Evolutionary conservation across 2,329 filamentous ascomycete genomes (phyloP).

Genomic region (Botrytis sinoallii): DNA sequence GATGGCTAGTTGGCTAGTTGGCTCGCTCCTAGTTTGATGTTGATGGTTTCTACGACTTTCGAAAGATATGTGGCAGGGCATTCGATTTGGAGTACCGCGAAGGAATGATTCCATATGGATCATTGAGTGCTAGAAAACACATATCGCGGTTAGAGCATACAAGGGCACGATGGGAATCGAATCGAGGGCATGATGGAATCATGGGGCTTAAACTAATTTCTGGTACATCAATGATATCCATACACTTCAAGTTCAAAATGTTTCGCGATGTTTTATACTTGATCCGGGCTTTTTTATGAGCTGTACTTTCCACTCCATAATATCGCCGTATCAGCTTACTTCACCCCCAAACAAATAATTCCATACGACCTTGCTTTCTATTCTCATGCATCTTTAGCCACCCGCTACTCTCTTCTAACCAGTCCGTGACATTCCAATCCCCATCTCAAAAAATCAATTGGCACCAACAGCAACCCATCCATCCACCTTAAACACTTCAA

Average conservation of each 20-base stretch:
- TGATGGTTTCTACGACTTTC: neutral
- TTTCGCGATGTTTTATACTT: neutral
- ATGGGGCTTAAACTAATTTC: neutral
- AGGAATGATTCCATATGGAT: neutral
- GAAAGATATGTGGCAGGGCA: neutral
- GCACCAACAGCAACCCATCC: too few species aligned
- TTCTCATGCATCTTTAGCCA: too few species aligned
- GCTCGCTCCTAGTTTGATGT: rapidly evolving
- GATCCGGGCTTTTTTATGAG: neutral
- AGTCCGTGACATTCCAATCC: too few species aligned
- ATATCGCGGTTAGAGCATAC: rapidly evolving
- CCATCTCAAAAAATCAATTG: too few species aligned
- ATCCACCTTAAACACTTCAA: too few species aligned
- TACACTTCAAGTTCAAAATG: neutral
- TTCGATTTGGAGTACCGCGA: neutral
- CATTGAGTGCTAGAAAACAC: neutral
- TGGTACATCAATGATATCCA: neutral
- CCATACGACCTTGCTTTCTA: too few species aligned
- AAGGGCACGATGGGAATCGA: rapidly evolving
- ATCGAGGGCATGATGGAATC: rapidly evolving
- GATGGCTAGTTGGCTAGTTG: neutral
- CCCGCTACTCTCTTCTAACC: too few species aligned
- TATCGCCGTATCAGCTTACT: neutral
- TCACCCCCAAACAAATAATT: too few species aligned
- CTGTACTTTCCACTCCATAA: neutral